Evolutionary conservation across 2,329 filamentous ascomycete genomes (phyloP).

Genomic region (Fusarium sp.): DNA sequence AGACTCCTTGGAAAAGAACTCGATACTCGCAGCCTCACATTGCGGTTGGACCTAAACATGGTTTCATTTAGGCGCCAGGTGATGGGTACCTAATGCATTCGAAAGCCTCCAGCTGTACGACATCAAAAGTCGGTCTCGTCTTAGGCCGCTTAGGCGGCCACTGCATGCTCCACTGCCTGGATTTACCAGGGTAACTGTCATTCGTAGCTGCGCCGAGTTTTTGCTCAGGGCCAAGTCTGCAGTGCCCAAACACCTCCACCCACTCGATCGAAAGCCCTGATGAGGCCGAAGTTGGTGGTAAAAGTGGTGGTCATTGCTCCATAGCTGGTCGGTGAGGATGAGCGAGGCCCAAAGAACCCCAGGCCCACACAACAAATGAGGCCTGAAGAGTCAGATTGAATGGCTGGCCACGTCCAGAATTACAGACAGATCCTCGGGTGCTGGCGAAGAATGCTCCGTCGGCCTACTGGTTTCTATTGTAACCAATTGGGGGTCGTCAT

Average conservation of each 20-base stretch:
- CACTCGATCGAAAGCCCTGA: slow-evolving; percentile 16
- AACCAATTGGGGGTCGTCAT: slow-evolving; percentile 24
- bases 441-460: slow-evolving; percentile 30
- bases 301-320: slow-evolving; percentile 32
- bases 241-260: slow-evolving; percentile 11
- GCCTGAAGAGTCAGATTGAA: slow-evolving; percentile 23
- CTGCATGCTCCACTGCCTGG: slow-evolving; percentile 31
- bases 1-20: slow-evolving; percentile 29
- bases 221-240: slow-evolving; percentile 27
- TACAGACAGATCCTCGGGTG: slow-evolving; percentile 26
- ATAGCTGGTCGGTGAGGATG: slow-evolving; percentile 25
- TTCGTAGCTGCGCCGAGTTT: slow-evolving; percentile 8
- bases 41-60: slow-evolving; percentile 28
- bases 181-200: slow-evolving; percentile 25
- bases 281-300: slow-evolving; percentile 10
- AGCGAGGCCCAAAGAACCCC: slow-evolving; percentile 22
- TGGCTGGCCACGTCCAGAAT: slow-evolving; percentile 15
- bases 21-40: slow-evolving; percentile 34
- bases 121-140: slow-evolving; percentile 39
- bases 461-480: slow-evolving; percentile 10
- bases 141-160: slow-evolving; percentile 27
- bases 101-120: slow-evolving; percentile 16
- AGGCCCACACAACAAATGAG: slow-evolving; percentile 25
- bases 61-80: slow-evolving; percentile 32
- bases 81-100: slow-evolving; percentile 32